These are phyloP conservation scores for Leccinum fallax DNA, from an alignment of 1,284 basidiomycete genomes.

Conservation along the genomic window DNA sequence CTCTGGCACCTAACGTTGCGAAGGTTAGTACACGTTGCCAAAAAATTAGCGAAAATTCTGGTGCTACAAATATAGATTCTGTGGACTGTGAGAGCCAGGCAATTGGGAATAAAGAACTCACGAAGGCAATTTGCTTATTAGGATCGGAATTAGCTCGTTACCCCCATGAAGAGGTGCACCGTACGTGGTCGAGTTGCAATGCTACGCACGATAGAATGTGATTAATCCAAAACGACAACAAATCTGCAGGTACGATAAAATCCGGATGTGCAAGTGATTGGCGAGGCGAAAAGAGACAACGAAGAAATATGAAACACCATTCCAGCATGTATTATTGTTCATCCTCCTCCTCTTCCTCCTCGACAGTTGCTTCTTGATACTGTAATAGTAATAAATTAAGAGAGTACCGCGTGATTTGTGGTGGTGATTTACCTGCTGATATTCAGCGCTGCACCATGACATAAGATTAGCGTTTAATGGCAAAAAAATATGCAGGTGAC, in stretches of 20 bases:
- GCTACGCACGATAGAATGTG: background rate
- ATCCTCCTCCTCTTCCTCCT: constrained; percentile 22
- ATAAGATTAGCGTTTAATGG: constrained; percentile 7
- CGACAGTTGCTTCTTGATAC: constrained; percentile 33
- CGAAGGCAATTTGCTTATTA: background rate
- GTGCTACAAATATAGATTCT: background rate
- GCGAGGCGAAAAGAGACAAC: background rate
- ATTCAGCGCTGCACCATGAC: constrained; percentile 26
- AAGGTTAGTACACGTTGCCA: background rate
- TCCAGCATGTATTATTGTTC: constrained; percentile 24
- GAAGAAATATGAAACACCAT: background rate
- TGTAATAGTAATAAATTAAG: constrained; percentile 9
- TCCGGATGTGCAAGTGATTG: constrained; percentile 6
- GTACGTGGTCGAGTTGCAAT: background rate
- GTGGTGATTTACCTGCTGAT: constrained; percentile 29
- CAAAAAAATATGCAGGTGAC: constrained; percentile 11
- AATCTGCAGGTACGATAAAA: constrained; percentile 18
- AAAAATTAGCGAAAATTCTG: background rate
- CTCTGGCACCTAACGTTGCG: background rate
- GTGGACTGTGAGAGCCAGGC: background rate
- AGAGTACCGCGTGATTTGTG: background rate
- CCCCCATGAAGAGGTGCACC: background rate
- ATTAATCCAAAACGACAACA: constrained; percentile 20
- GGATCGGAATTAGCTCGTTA: background rate
- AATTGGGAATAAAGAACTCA: background rate